Evolutionary conservation across 768 basidiomycete species (phyloP).

Genomic region (Sporobolomyces phaffii): DNA sequence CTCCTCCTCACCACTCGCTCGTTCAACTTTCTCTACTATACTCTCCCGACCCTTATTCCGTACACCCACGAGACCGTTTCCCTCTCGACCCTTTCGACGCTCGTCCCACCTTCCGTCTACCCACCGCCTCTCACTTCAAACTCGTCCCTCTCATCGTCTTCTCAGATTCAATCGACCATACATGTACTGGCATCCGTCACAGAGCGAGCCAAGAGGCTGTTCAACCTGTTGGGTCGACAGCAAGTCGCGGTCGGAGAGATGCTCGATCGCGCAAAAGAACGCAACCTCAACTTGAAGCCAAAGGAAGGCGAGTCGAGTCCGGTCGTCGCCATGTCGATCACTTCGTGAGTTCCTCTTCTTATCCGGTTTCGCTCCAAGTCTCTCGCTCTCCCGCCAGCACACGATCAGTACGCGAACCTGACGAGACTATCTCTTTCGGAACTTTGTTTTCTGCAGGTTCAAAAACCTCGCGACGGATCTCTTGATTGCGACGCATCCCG

Average conservation of each 20-base stretch:
- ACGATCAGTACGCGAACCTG: too few relatives aligned
- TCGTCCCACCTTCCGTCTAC: conserved; percentile 53
- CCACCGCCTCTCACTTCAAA: conserved; percentile 51
- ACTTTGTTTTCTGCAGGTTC: conserved; percentile 58
- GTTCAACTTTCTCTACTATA: conserved; percentile 73
- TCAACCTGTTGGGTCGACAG: conserved; percentile 61
- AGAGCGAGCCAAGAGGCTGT: conserved; percentile 75
- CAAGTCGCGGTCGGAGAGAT: conserved; percentile 63
- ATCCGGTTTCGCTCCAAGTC: too few relatives aligned
- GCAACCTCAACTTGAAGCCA: conserved; percentile 8
- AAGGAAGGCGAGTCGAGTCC: conserved; percentile 33
- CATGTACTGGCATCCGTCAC: conserved; percentile 84
- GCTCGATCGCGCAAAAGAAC: conserved; percentile 41
- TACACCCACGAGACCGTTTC: conserved; percentile 67
- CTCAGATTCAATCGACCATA: conserved; percentile 52
- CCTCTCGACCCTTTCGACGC: conserved; percentile 25
- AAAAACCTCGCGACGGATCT: conserved; percentile 70
- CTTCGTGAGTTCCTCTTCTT: conserved; percentile 11
- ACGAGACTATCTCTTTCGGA: neutral
- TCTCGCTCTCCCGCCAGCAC: neutral
- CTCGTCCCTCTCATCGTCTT: conserved; percentile 17
- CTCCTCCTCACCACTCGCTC: conserved; percentile 34
- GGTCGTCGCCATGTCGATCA: conserved; percentile 48
- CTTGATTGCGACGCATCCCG: conserved; percentile 84
- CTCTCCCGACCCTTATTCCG: conserved; percentile 73